These are phyloP conservation scores for Kockovaella imperatae DNA, from an alignment of 768 basidiomycete species.

Conservation along the genomic window DNA sequence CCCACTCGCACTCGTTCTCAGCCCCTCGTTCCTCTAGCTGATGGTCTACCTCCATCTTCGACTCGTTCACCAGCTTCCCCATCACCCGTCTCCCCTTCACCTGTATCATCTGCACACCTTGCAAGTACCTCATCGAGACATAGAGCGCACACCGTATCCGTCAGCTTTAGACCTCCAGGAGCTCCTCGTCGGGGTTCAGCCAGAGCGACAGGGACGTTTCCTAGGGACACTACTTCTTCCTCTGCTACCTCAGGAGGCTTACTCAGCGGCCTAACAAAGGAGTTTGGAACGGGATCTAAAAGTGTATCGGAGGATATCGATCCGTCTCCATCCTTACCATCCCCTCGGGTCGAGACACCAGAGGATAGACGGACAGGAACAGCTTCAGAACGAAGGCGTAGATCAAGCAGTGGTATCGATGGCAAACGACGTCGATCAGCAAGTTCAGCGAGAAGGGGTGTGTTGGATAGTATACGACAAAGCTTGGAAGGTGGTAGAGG, in stretches of 20 bases:
- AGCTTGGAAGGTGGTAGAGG: too few relatives aligned
- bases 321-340: not conserved
- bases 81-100: too few relatives aligned
- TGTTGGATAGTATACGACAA: too few relatives aligned
- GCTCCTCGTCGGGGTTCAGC: too few relatives aligned
- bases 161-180: constrained; percentile 1
- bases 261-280: not conserved
- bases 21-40: too few relatives aligned
- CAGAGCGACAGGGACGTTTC: too few relatives aligned
- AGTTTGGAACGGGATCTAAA: not conserved
- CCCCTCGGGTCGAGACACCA: not conserved
- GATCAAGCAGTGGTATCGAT: not conserved
- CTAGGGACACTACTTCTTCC: not conserved
- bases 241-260: not conserved
- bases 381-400: not conserved
- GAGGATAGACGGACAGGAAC: not conserved
- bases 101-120: too few relatives aligned
- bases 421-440: not conserved
- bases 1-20: too few relatives aligned
- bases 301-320: not conserved
- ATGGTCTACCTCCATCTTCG: too few relatives aligned
- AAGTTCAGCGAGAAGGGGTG: too few relatives aligned
- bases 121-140: too few relatives aligned
- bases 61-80: too few relatives aligned
- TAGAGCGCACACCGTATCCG: constrained; percentile 6